These are phyloP conservation scores for Cyclanthera cordifolia DNA, from an alignment of 306 rosid genomes.

Conservation along the genomic window DNA sequence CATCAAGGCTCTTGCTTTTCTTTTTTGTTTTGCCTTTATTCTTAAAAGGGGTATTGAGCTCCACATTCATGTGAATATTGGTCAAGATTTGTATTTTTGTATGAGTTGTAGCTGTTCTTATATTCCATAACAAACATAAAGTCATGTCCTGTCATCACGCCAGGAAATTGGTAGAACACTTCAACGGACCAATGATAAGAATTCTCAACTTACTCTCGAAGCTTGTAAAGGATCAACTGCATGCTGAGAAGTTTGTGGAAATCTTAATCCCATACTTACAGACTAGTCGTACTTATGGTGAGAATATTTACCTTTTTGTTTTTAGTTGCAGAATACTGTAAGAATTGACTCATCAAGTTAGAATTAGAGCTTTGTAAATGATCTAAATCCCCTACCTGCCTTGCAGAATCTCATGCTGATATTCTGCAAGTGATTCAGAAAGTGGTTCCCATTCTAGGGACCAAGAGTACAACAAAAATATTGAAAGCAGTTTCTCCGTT, in stretches of 20 bases:
- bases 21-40: not conserved
- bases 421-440: conserved; percentile 46
- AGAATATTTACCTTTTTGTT: conserved; percentile 11
- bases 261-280: conserved; percentile 53
- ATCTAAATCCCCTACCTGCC: conserved; percentile 17
- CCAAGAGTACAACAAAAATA: conserved; percentile 40
- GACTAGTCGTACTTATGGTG: conserved; percentile 50
- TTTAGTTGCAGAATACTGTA: not conserved
- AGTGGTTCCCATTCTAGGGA: conserved; percentile 46
- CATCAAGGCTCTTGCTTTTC: not conserved
- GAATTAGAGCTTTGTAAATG: not conserved
- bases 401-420: conserved; percentile 54
- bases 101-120: not conserved
- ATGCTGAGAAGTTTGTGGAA: conserved; percentile 52
- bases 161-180: conserved; percentile 70
- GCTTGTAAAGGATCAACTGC: conserved; percentile 41
- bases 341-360: not conserved
- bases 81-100: not conserved
- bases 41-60: not conserved
- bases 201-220: conserved; percentile 58
- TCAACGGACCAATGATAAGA: conserved; percentile 50
- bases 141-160: conserved; percentile 10
- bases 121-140: not conserved
- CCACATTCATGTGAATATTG: not conserved
- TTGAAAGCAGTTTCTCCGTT: conserved; percentile 51